phyloP scores from a whole-genome alignment of 1,284 basidiomycete species.

The Trichosporon sp. region DNA sequence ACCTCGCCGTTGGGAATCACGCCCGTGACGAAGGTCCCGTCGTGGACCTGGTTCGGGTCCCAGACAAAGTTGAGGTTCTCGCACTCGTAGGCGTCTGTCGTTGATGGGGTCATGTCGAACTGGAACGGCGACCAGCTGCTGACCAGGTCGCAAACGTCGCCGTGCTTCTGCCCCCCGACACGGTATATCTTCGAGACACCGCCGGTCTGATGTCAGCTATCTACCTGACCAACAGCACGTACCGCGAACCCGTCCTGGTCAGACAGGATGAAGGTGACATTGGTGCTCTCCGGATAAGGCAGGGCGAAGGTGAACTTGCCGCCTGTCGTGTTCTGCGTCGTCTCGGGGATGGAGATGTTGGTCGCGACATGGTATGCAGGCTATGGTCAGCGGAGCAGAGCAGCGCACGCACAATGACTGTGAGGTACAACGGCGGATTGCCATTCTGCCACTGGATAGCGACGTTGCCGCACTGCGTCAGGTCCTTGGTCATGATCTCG shows the following conservation, averaged over 20 bases:
- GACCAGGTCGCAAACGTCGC: not conserved
- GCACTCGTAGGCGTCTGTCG: constrained; percentile 34
- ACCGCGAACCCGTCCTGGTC: constrained; percentile 48
- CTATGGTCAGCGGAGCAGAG: constrained; percentile 27
- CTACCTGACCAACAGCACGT: constrained; percentile 25
- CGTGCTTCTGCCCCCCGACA: constrained; percentile 29
- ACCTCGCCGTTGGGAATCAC: constrained; percentile 51
- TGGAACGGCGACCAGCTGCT: constrained; percentile 14
- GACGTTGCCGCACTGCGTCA: constrained; percentile 38
- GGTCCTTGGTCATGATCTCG: constrained; percentile 28
- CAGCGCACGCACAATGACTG: constrained; percentile 39
- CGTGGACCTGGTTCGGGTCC: constrained; percentile 27
- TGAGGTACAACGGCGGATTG: constrained; percentile 41
- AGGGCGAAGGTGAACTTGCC: constrained; percentile 38
- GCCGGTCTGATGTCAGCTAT: constrained; percentile 40
- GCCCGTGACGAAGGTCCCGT: constrained; percentile 45
- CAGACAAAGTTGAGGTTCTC: constrained; percentile 42
- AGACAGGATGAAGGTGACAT: constrained; percentile 49
- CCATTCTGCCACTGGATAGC: constrained; percentile 42
- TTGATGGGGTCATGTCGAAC: constrained; percentile 18
- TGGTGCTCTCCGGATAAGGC: constrained; percentile 34
- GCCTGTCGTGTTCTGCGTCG: constrained; percentile 32
- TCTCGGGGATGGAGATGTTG: constrained; percentile 42
- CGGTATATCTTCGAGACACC: constrained; percentile 44
- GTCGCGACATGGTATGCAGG: constrained; percentile 47